Evolutionary conservation across 345 rosid genomes (phyloP).

Genomic region (Sisymbrium altissimum): DNA sequence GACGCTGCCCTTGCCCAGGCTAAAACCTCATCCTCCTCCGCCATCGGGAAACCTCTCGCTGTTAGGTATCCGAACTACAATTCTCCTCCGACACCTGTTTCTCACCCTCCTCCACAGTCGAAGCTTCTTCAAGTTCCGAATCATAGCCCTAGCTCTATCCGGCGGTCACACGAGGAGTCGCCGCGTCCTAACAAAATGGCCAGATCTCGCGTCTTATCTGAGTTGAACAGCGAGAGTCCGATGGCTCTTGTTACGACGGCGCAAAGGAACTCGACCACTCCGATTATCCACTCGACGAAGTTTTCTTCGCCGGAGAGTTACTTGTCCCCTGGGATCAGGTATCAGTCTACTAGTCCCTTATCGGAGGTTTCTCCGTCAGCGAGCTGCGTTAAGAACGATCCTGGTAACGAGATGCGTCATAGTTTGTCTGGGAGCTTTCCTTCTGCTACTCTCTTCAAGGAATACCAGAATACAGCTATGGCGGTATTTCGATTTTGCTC

Average conservation of each 20-base stretch:
- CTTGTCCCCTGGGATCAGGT: conserved; percentile 66
- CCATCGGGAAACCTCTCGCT: conserved; percentile 53
- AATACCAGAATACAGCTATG: conserved; percentile 86
- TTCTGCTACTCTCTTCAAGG: conserved; percentile 80
- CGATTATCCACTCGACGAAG: conserved; percentile 15
- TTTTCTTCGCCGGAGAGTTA: conserved; percentile 60
- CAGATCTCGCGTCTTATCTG: conserved; percentile 45
- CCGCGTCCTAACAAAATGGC: conserved; percentile 55
- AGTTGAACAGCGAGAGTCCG: conserved; percentile 52
- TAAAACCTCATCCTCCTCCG: neutral
- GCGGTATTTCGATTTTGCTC: conserved; percentile 46
- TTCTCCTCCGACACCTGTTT: conserved; percentile 52
- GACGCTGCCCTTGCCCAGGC: conserved; percentile 50
- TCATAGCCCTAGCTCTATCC: neutral
- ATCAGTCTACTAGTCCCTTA: conserved; percentile 23
- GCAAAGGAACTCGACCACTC: conserved; percentile 6
- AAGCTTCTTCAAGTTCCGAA: conserved; percentile 35
- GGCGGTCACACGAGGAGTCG: conserved; percentile 27
- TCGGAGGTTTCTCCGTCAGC: conserved; percentile 40
- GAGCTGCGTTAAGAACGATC: conserved; percentile 40
- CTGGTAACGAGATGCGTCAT: conserved; percentile 51
- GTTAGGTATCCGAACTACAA: conserved; percentile 52
- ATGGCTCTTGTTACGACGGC: conserved; percentile 45
- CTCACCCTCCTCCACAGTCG: conserved; percentile 44
- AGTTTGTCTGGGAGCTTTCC: conserved; percentile 81